These are phyloP conservation scores for Chaetomium globosum DNA, from an alignment of 2,329 filamentous ascomycete genomes.

Conservation along the genomic window DNA sequence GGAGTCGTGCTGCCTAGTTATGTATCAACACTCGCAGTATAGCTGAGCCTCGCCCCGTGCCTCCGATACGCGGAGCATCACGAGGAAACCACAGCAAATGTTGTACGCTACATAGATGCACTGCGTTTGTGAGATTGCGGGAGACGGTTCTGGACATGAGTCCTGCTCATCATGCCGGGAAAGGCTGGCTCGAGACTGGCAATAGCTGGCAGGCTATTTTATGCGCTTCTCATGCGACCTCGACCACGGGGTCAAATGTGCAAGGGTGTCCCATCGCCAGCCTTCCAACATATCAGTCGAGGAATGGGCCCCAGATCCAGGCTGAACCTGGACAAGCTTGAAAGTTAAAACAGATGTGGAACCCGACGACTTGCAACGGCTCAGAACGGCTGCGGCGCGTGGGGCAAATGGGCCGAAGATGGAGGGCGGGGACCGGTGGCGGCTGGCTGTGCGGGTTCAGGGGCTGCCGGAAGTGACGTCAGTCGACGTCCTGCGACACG, in stretches of 20 bases:
- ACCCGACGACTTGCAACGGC: slow-evolving; percentile 1
- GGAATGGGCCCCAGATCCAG: not conserved
- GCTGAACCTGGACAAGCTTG: not conserved
- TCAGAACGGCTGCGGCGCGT: slow-evolving; percentile 7
- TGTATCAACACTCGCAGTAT: slow-evolving; percentile 4
- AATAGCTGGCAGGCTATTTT: not conserved
- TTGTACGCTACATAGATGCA: not conserved
- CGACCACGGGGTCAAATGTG: not conserved
- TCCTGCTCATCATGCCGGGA: not conserved
- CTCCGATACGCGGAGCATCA: not conserved
- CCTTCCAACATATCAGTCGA: not conserved
- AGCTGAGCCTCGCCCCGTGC: slow-evolving; percentile 1
- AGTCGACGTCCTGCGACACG: slow-evolving; percentile 23
- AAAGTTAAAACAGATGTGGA: slow-evolving; percentile 9
- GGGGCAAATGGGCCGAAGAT: slow-evolving; percentile 3
- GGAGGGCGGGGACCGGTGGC: slow-evolving; percentile 20
- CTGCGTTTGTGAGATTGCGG: not conserved
- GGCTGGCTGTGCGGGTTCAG: slow-evolving; percentile 11
- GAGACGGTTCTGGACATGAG: not conserved
- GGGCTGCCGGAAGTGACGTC: slow-evolving; percentile 29
- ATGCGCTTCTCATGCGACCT: not conserved
- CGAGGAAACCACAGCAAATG: not conserved
- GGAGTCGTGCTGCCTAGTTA: not conserved
- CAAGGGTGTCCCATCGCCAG: not conserved
- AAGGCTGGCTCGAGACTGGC: not conserved